These are phyloP conservation scores for Ceratobasidium sp. DNA, from an alignment of 1,284 basidiomycete species.

Conservation along the genomic window DNA sequence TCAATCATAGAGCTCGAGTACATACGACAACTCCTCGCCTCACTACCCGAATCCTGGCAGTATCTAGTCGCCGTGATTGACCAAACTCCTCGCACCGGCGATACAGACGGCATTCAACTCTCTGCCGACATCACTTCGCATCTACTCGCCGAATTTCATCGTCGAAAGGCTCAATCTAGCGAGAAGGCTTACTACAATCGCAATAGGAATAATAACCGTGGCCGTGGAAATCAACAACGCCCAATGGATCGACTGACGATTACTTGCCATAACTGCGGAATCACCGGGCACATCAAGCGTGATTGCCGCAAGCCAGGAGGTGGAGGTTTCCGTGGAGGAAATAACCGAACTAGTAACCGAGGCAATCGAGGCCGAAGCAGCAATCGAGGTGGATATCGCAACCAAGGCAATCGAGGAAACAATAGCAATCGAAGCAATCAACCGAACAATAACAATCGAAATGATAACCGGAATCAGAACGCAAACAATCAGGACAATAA, in stretches of 20 bases:
- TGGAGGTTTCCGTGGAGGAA: neutral
- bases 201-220: neutral
- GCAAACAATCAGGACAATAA: no score
- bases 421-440: neutral
- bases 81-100: neutral
- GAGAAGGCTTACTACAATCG: neutral
- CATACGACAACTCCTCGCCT: slow-evolving; percentile 11
- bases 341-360: neutral
- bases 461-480: no score
- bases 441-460: no score
- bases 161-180: neutral
- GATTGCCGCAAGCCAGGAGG: neutral
- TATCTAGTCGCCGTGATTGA: slow-evolving; percentile 2
- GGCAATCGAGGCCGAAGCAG: neutral
- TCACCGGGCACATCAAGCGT: neutral
- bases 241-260: neutral
- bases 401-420: neutral
- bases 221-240: neutral
- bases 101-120: neutral
- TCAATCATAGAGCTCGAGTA: neutral
- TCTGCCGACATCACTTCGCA: neutral
- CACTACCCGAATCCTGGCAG: slow-evolving; percentile 10
- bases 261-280: slow-evolving; percentile 13
- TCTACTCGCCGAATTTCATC: slow-evolving; percentile 13
- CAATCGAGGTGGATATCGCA: neutral